These are phyloP conservation scores for Halteria grandinella DNA, from an alignment of 73 alveolate genomes.

Conservation along the genomic window DNA sequence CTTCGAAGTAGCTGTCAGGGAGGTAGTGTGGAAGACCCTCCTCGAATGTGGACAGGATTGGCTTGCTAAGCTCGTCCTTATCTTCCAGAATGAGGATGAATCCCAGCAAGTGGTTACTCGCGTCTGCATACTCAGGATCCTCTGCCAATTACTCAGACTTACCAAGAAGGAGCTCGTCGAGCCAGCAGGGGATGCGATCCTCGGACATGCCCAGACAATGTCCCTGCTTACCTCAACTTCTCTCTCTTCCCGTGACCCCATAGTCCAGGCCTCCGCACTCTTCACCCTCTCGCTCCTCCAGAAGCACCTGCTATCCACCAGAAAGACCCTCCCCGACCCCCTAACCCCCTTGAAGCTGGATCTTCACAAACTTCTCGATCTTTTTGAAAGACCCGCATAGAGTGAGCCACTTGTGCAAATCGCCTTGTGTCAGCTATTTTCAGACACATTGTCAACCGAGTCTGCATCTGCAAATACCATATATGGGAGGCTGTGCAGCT, in stretches of 20 bases:
- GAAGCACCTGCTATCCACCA: constrained; percentile 58
- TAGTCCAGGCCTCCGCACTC: constrained; percentile 64
- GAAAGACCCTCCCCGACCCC: constrained; percentile 60
- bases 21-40: too few relatives aligned
- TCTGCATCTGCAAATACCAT: constrained; percentile 36
- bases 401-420: constrained; percentile 68
- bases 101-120: constrained; percentile 63
- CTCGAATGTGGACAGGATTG: constrained; percentile 73
- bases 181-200: constrained; percentile 55
- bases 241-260: constrained; percentile 68
- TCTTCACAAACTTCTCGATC: constrained; percentile 64
- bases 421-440: constrained; percentile 80
- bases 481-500: constrained; percentile 48
- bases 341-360: constrained; percentile 61
- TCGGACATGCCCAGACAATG: constrained; percentile 27
- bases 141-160: constrained; percentile 86
- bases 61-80: constrained; percentile 47
- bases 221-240: constrained; percentile 38
- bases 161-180: constrained; percentile 72
- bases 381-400: constrained; percentile 70
- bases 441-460: constrained; percentile 85
- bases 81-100: constrained; percentile 71
- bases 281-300: constrained; percentile 63
- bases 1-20: constrained; percentile 78
- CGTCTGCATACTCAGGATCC: constrained; percentile 81